Evolutionary conservation across 1,139 yeast genomes (phyloP).

Genomic region (Diutina sp.): DNA sequence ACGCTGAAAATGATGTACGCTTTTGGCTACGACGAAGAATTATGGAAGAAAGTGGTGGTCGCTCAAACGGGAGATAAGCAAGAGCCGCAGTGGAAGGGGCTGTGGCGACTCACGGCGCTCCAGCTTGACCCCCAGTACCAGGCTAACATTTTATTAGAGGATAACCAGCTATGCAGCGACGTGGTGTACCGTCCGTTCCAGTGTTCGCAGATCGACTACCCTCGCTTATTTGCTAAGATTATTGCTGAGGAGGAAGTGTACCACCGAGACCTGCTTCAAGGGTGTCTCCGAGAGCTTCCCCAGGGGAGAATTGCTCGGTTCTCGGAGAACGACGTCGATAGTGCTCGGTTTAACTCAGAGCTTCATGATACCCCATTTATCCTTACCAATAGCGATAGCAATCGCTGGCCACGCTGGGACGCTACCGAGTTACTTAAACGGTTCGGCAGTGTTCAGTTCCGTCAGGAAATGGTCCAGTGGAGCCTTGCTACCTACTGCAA

Average conservation of each 20-base stretch:
- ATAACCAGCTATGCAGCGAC: constrained; percentile 37
- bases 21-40: constrained; percentile 44
- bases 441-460: constrained; percentile 50
- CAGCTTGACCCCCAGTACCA: constrained; percentile 18
- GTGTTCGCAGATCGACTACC: constrained; percentile 58
- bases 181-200: constrained; percentile 67
- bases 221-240: constrained; percentile 29
- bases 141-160: constrained; percentile 27
- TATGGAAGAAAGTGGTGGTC: constrained; percentile 54
- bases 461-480: constrained; percentile 86
- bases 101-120: constrained; percentile 61
- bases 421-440: constrained; percentile 32
- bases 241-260: constrained; percentile 32
- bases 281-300: background rate
- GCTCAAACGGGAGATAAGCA: constrained; percentile 2
- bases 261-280: constrained; percentile 8
- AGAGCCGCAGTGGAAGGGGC: constrained; percentile 46
- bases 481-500: constrained; percentile 45
- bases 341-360: constrained; percentile 29
- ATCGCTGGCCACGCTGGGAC: constrained; percentile 63
- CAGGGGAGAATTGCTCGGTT: constrained; percentile 28
- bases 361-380: constrained; percentile 59
- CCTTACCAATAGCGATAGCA: constrained; percentile 22
- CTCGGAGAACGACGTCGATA: constrained; percentile 24
- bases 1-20: background rate